Conservation (phyloP, 2,329 filamentous ascomycete species). For the Penicillium decumbens region DNA sequence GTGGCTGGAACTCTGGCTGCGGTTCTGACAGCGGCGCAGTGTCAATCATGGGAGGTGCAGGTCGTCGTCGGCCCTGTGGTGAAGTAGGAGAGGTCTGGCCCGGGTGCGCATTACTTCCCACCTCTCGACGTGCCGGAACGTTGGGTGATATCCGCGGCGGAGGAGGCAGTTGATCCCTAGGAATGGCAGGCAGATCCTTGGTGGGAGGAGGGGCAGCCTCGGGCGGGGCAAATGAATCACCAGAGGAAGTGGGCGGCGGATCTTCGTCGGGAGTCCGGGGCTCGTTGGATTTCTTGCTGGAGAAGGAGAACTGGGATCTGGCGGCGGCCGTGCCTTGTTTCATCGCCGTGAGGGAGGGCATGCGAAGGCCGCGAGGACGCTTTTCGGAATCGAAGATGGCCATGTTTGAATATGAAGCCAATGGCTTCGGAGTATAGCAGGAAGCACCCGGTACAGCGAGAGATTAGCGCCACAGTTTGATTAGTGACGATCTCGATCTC, state of each 20-base stretch:
- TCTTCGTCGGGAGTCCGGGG: slow-evolving; percentile 11
- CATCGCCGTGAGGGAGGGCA: slow-evolving; percentile 32
- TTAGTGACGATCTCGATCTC: slow-evolving; percentile 9
- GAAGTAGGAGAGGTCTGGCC: neutral
- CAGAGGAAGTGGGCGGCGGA: neutral
- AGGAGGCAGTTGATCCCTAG: slow-evolving; percentile 15
- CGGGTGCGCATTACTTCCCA: slow-evolving; percentile 7
- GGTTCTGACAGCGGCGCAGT: neutral
- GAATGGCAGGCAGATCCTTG: slow-evolving; percentile 27
- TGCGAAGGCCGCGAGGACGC: slow-evolving; percentile 31
- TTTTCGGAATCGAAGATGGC: slow-evolving; percentile 35
- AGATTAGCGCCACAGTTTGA: slow-evolving; percentile 7
- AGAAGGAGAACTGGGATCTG: slow-evolving; percentile 25
- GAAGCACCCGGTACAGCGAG: slow-evolving; percentile 1
- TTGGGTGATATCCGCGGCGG: slow-evolving; percentile 10
- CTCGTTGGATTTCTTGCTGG: slow-evolving; percentile 21
- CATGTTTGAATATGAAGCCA: slow-evolving; percentile 17
- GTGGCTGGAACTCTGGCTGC: neutral
- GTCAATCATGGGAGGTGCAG: neutral
- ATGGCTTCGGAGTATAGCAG: neutral
- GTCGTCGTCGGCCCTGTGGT: slow-evolving; percentile 2
- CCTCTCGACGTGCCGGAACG: slow-evolving; percentile 11
- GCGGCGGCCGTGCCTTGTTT: slow-evolving; percentile 21
- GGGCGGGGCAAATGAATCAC: slow-evolving; percentile 8
- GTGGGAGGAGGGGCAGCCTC: slow-evolving; percentile 19